Evolutionary conservation across 441 rosid genomes (phyloP).

Genomic region (Eruca vesicaria): DNA sequence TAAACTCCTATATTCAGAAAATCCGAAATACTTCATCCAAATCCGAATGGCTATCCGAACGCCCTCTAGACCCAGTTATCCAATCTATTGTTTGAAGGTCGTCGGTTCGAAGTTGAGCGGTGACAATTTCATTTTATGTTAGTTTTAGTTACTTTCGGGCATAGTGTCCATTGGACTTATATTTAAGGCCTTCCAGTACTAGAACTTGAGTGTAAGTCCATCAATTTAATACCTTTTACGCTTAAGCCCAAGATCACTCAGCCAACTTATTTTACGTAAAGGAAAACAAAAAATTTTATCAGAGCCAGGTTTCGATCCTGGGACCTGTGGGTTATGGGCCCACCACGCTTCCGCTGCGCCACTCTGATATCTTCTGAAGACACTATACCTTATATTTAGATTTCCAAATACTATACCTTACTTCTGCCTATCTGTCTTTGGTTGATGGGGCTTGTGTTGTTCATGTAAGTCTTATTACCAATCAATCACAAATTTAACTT

Average conservation of each 20-base stretch:
- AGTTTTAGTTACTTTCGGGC: background rate
- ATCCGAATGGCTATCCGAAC: too few relatives aligned
- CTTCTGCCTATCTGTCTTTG: background rate
- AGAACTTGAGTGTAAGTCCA: too few relatives aligned
- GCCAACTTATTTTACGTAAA: conserved; percentile 17
- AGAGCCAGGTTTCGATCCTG: conserved; percentile 96
- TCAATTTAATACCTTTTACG: background rate
- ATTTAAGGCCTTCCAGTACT: background rate
- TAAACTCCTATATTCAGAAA: too few relatives aligned
- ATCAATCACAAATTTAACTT: background rate
- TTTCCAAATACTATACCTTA: background rate
- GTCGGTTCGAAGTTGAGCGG: background rate
- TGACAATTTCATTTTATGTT: background rate
- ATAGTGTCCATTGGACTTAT: background rate
- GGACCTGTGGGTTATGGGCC: conserved; percentile 98
- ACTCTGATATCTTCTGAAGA: conserved; percentile 40
- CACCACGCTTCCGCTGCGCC: conserved; percentile 99
- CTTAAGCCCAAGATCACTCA: background rate
- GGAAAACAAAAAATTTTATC: conserved; percentile 36
- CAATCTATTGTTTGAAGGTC: background rate
- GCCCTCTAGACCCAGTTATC: background rate
- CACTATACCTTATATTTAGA: fast-evolving
- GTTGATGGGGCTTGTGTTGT: background rate
- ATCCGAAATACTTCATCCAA: too few relatives aligned
- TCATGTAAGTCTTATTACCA: background rate